Conservation (phyloP, 192 early-diverging fungal genomes). For the Umbelopsis vinacea region DNA sequence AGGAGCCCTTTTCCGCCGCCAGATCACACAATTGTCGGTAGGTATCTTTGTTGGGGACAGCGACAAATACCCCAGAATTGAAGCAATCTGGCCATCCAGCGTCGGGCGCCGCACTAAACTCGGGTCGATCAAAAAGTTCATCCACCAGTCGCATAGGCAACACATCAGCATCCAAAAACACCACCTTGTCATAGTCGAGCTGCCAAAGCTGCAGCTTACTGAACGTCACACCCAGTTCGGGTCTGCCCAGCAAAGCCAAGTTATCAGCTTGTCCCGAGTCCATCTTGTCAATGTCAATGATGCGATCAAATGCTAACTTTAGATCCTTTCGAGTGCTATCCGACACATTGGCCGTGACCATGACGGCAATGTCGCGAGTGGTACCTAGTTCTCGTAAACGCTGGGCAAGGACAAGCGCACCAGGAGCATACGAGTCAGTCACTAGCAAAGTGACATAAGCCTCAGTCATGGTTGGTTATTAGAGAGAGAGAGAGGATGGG, state of each 20-base stretch:
- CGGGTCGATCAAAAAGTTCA: conserved; percentile 70
- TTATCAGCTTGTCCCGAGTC: conserved; percentile 64
- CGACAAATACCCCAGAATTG: conserved; percentile 94
- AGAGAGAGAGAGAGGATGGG: neutral
- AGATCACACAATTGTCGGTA: conserved; percentile 57
- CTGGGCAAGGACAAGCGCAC: conserved; percentile 79
- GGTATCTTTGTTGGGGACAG: conserved; percentile 56
- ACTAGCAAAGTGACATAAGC: conserved; percentile 90
- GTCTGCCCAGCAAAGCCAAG: conserved; percentile 79
- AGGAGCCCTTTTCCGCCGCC: conserved; percentile 64
- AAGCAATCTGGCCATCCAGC: conserved; percentile 98
- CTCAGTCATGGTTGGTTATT: conserved; percentile 8
- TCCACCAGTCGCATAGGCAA: conserved; percentile 83
- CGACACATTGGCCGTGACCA: conserved; percentile 70
- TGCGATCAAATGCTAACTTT: conserved; percentile 64
- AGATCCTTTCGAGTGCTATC: conserved; percentile 53
- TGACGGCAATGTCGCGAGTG: conserved; percentile 63
- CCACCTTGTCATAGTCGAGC: conserved; percentile 70
- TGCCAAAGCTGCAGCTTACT: conserved; percentile 92
- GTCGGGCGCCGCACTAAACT: conserved; percentile 89
- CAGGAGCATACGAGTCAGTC: conserved; percentile 82
- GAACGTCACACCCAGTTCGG: conserved; percentile 87
- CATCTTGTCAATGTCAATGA: conserved; percentile 72
- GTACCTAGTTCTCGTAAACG: conserved; percentile 73
- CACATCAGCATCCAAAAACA: conserved; percentile 93